Evolutionary conservation across 768 basidiomycete species (phyloP).

Genomic region (Cyclocybe aegerita): DNA sequence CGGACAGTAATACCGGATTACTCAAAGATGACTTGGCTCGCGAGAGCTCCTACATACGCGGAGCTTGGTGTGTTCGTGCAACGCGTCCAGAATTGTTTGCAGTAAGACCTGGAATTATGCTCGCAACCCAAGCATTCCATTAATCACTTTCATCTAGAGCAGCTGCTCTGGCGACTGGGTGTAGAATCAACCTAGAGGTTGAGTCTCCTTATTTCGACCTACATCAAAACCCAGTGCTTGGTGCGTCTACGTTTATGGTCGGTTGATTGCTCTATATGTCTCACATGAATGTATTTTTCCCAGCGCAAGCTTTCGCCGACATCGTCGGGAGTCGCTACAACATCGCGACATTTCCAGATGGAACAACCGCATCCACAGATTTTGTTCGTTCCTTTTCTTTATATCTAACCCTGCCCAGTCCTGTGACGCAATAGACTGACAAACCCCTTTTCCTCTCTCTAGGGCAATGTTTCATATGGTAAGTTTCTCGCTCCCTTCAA

Average conservation of each 20-base stretch:
- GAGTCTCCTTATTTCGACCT: constrained; percentile 53
- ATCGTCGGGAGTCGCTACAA: constrained; percentile 45
- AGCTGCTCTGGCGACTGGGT: constrained; percentile 63
- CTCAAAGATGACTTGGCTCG: constrained; percentile 69
- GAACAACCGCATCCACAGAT: constrained; percentile 67
- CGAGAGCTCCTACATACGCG: constrained; percentile 63
- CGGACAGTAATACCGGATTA: constrained; percentile 80
- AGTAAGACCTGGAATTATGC: constrained; percentile 41
- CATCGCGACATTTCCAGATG: constrained; percentile 27
- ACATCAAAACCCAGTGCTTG: constrained; percentile 55
- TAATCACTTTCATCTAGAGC: constrained; percentile 42
- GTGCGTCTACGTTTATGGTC: constrained; percentile 28
- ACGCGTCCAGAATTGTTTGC: constrained; percentile 68
- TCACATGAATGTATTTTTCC: neutral
- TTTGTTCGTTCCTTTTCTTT: constrained; percentile 51
- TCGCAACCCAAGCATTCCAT: neutral
- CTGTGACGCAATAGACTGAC: constrained; percentile 4
- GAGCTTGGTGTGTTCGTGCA: constrained; percentile 55
- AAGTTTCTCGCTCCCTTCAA: constrained; percentile 10
- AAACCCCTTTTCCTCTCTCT: constrained; percentile 4
- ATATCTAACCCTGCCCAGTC: constrained; percentile 3
- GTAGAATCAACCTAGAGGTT: constrained; percentile 44
- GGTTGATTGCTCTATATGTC: neutral
- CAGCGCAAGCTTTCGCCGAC: constrained; percentile 56
- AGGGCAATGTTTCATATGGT: constrained; percentile 81